Conservation (phyloP, 768 basidiomycete species). For the Pisolithus sp. region DNA sequence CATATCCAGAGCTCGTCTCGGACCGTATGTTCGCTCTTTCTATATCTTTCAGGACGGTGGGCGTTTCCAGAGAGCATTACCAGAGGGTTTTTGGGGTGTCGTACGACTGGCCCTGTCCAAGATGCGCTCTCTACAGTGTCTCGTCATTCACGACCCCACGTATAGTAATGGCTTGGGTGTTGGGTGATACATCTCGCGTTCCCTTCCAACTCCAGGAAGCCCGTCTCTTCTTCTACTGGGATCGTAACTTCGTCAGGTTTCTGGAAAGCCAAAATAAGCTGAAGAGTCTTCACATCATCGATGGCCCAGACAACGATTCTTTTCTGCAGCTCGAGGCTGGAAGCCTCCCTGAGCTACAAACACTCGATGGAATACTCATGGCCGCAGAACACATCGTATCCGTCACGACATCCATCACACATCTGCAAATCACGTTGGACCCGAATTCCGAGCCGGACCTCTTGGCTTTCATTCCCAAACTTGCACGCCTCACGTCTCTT, state of each 20-base stretch:
- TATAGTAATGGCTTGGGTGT: slow-evolving; percentile 39
- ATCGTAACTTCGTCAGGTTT: slow-evolving; percentile 40
- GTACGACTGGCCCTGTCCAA: slow-evolving; percentile 37
- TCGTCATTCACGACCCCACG: slow-evolving; percentile 37
- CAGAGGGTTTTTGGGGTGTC: slow-evolving; percentile 37
- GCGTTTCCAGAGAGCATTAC: slow-evolving; percentile 16
- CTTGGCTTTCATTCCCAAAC: slow-evolving; percentile 27
- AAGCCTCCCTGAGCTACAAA: slow-evolving; percentile 35
- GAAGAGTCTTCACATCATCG: slow-evolving; percentile 29
- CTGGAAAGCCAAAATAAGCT: slow-evolving; percentile 42
- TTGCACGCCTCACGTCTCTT: slow-evolving; percentile 26
- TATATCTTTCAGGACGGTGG: slow-evolving; percentile 33
- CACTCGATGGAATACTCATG: slow-evolving; percentile 41
- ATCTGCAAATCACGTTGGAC: slow-evolving; percentile 41
- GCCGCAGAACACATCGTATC: slow-evolving; percentile 35
- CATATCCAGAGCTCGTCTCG: slow-evolving; percentile 29
- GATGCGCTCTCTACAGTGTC: slow-evolving; percentile 39
- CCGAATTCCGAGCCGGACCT: slow-evolving; percentile 28
- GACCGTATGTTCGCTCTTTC: slow-evolving; percentile 37
- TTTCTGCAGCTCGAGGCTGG: slow-evolving; percentile 21
- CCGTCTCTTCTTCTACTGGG: slow-evolving; percentile 45
- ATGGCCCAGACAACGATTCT: slow-evolving; percentile 20
- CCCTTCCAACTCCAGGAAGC: slow-evolving; percentile 46
- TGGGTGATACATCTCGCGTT: slow-evolving; percentile 32
- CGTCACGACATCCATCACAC: slow-evolving; percentile 32